A percentile compares a stretch with the other conserved stretches of the same genome.
Conservation (phyloP, 305 asterid genomes). For the Fraxinus floribunda region DNA sequence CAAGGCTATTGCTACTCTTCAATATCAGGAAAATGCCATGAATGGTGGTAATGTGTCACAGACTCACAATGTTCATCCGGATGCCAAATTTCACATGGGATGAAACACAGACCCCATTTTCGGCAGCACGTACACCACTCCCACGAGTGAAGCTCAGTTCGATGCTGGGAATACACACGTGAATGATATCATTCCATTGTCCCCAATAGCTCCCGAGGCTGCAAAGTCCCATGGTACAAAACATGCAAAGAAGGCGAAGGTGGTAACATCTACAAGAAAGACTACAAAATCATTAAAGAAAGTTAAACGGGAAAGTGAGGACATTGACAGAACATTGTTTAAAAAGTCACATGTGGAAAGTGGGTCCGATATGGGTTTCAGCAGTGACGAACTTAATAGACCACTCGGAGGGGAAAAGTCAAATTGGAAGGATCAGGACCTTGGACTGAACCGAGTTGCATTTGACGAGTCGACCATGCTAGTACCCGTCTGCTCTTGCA, state of each 20-base stretch:
- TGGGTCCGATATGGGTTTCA: constrained; percentile 33
- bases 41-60: constrained; percentile 43
- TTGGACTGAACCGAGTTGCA: constrained; percentile 82
- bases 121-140: constrained; percentile 51
- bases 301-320: constrained; percentile 60
- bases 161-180: constrained; percentile 44
- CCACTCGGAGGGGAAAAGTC: constrained; percentile 39
- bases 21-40: constrained; percentile 58
- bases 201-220: constrained; percentile 52
- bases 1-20: constrained; percentile 86
- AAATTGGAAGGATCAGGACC: constrained; percentile 85
- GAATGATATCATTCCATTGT: constrained; percentile 40
- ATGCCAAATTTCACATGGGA: constrained; percentile 65
- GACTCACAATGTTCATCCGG: constrained; percentile 68
- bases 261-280: constrained; percentile 34
- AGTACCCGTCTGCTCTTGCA: constrained; percentile 89
- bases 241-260: constrained; percentile 61
- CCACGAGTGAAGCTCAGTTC: constrained; percentile 36
- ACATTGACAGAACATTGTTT: constrained; percentile 40
- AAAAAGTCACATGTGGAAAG: constrained; percentile 42
- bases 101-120: constrained; percentile 74
- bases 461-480: constrained; percentile 91
- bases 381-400: constrained; percentile 37
- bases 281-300: constrained; percentile 53
- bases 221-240: constrained; percentile 57